These are phyloP conservation scores for Prorocentrum cordatum DNA, from an alignment of 169 alveolate species.

Conservation along the genomic window DNA sequence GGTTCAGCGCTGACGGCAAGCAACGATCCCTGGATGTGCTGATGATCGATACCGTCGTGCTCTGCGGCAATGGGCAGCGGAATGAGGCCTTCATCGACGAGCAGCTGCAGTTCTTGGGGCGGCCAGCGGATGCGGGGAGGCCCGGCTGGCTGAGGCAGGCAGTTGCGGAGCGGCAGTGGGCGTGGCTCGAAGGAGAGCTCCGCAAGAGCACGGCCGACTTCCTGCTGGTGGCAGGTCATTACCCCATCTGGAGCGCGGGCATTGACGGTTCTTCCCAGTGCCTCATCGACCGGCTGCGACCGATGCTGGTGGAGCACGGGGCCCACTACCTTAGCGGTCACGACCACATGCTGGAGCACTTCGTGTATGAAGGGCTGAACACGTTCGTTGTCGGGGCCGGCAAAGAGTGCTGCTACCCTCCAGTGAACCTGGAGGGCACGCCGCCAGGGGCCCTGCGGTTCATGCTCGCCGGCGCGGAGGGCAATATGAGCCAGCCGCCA, in stretches of 20 bases:
- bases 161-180: too few relatives aligned
- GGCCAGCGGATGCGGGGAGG: too few relatives aligned
- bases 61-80: too few relatives aligned
- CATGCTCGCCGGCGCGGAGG: too few relatives aligned
- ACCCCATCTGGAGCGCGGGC: conserved; percentile 15
- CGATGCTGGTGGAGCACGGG: neutral
- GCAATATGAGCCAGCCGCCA: too few relatives aligned
- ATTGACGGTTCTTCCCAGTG: too few relatives aligned
- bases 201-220: neutral
- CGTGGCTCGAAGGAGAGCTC: neutral
- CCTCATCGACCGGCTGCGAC: neutral
- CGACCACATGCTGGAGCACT: conserved; percentile 34
- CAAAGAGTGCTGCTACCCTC: conserved; percentile 2
- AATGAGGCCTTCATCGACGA: too few relatives aligned
- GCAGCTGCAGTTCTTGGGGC: too few relatives aligned
- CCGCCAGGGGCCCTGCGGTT: too few relatives aligned
- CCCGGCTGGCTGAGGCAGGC: too few relatives aligned
- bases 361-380: neutral
- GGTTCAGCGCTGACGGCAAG: neutral
- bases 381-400: neutral
- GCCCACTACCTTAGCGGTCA: conserved; percentile 17
- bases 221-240: conserved; percentile 1
- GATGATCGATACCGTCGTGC: neutral
- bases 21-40: neutral
- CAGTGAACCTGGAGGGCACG: too few relatives aligned